Evolutionary conservation across 179 eudicot genomes (phyloP), one percentile per base, ranked within the genome.

Genomic region (Carnegiea gigantea): DNA sequence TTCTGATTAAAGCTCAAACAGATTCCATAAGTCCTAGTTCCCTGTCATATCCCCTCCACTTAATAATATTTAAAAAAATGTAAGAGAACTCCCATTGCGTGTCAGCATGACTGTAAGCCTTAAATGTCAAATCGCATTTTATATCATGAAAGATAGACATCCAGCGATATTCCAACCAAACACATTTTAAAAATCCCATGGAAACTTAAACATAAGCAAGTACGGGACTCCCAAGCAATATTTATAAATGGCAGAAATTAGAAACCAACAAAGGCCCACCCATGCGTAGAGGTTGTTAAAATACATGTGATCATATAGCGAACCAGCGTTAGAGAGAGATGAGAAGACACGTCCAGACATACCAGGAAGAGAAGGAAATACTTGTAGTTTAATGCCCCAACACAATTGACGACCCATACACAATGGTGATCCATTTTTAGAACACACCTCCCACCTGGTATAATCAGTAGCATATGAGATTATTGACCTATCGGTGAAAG

Each of bases 401-500:
- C 99, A 82, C 99, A 96, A 82, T 96, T 96, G 77, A 96, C 99
- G 77, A 96, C 99, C 99, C 99, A 96, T 46, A 96, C 99, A 84
- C 99, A 96, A 86, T 96, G 99, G 86, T 96, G 99, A 83, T 96
- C 99, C 99, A 96, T 96, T 86, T 96, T 96, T 64, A 96, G 92
- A 75, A 96, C 90, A 77, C 99, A 96, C 79, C 93, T 91, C 78
- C 97, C 97, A 86, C 99, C 99, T 96, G 89, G 79, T 79, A 90
- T 12, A 70, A 75, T 73, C 28, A 77, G 73, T 60, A 75, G 85
- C 64, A 83, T 38, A 11, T 86, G 83, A 33, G 73, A 17, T 48
- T 14, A 43, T 17, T 33, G 59, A 79, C 40, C 81, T 53, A 24
- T 30, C 6, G 73, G 46, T 62, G 44, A 44, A 36, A 46, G 38